Evolutionary conservation across 371 early-diverging fungal genomes (phyloP), one percentile per base, ranked within the genome.

Genomic region (Mortierella sp.): DNA sequence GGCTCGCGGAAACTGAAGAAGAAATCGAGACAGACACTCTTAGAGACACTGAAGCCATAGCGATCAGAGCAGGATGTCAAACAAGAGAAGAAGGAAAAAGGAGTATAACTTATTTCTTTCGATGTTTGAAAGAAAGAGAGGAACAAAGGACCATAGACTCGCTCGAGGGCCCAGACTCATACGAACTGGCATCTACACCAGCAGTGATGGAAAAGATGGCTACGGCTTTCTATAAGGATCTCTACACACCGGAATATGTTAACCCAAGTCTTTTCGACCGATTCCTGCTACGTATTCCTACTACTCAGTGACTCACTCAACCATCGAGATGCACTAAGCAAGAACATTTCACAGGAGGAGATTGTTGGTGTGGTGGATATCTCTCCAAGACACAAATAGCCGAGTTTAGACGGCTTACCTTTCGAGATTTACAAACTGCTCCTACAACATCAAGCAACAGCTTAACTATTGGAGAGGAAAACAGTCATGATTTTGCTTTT

Each of bases 401-500:
- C 67, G 13, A 53, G 67, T 0, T 10, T 19, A 5, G 67, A 67
- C 12, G 60, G 60, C 0, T 17, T 67, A 12, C 67, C 40, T 15
- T 59, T 31, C n/a, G 67, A 67, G 23, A 6, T 67, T 3, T 67
- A 67, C 45, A n/a, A 22, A 8, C 37, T 66, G 2, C 31, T 66
- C 22, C 5, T 57, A 2, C 6, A 3, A 1, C 13, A 32, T 4
- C 22, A n/a, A 2, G 57, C 57, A 31, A 49, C 53, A 19, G 60
- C 40, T 17, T 19, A 49, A 1, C 28, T 26, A 0, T 17, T 53
- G 9, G 28, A 26, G 53, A 28, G 42, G 1, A 64, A 62, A 22
- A 66, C 75, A 5, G 60, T 66, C 15, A 61, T 76, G 17, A 64
- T 61, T 10, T 63, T 75, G 2, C 29, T 68, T 0, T 63, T n/a